Evolutionary conservation across 371 early-diverging fungal genomes (phyloP).

Genomic region (Rhizopus stolonifer): DNA sequence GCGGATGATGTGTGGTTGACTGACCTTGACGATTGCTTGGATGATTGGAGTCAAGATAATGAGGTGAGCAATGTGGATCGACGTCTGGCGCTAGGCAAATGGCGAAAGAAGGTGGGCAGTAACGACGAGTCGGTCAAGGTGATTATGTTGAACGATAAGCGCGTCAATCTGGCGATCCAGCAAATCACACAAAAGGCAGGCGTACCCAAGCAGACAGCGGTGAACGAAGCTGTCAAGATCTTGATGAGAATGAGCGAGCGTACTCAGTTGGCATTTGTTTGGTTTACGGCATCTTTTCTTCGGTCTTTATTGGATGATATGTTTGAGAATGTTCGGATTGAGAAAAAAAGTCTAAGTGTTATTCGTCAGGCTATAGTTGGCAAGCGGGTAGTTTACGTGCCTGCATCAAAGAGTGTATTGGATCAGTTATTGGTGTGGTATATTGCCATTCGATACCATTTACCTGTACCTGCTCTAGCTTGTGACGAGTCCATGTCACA

Average conservation of each 20-base stretch:
- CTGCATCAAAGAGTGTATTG: slow-evolving; percentile 39
- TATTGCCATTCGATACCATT: slow-evolving; percentile 44
- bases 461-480: slow-evolving; percentile 50
- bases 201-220: slow-evolving; percentile 46
- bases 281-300: slow-evolving; percentile 47
- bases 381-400: slow-evolving; percentile 49
- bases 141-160: slow-evolving; percentile 49
- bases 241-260: slow-evolving; percentile 51
- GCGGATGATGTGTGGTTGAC: slow-evolving; percentile 47
- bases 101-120: slow-evolving; percentile 48
- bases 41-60: slow-evolving; percentile 49
- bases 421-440: slow-evolving; percentile 52
- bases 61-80: slow-evolving; percentile 23
- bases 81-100: slow-evolving; percentile 41
- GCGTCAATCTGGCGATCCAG: slow-evolving; percentile 43
- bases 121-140: slow-evolving; percentile 49
- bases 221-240: slow-evolving; percentile 49
- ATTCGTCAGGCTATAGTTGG: slow-evolving; percentile 42
- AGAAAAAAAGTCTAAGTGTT: slow-evolving; percentile 38
- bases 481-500: slow-evolving; percentile 48
- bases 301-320: slow-evolving; percentile 39
- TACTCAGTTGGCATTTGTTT: slow-evolving; percentile 49
- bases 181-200: slow-evolving; percentile 52
- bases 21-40: slow-evolving; percentile 46
- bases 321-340: slow-evolving; percentile 47